phyloP scores from a whole-genome alignment of 2,329 filamentous ascomycete genomes.

The Epichloe gansuensis region DNA sequence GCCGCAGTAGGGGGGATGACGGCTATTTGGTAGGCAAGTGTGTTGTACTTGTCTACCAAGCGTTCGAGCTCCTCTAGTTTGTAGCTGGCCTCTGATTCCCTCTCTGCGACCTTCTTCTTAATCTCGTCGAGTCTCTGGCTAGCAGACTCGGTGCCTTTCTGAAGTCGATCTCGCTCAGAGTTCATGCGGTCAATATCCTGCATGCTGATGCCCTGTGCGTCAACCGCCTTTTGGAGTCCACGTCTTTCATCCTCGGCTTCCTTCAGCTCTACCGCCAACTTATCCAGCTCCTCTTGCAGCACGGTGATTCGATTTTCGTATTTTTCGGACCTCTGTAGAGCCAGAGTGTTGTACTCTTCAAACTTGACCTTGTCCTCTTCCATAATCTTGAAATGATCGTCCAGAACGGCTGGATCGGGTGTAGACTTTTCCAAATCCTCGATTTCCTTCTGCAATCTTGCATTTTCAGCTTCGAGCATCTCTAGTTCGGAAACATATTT shows the following conservation, averaged over 20 bases:
- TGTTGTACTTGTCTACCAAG: conserved; percentile 83
- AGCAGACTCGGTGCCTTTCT: conserved; percentile 71
- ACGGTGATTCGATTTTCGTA: conserved; percentile 70
- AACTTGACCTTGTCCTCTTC: conserved; percentile 93
- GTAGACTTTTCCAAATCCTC: conserved; percentile 79
- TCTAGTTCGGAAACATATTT: conserved; percentile 75
- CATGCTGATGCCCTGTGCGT: conserved; percentile 88
- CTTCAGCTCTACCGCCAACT: conserved; percentile 59
- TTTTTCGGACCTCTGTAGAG: conserved; percentile 76
- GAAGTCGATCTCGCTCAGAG: conserved; percentile 83
- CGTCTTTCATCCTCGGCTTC: conserved; percentile 74
- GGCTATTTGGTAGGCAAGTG: conserved; percentile 82
- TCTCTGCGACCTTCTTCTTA: conserved; percentile 70
- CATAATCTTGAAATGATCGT: conserved; percentile 83
- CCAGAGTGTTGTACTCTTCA: conserved; percentile 80
- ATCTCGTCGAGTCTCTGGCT: conserved; percentile 68
- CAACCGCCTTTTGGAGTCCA: conserved; percentile 71
- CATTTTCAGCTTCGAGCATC: conserved; percentile 75
- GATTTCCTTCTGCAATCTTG: conserved; percentile 69
- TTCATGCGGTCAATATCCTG: conserved; percentile 99
- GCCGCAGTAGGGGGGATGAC: conserved; percentile 73
- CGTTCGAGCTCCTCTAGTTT: conserved; percentile 89
- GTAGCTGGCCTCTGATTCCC: conserved; percentile 72
- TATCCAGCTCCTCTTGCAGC: conserved; percentile 75
- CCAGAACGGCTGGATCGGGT: conserved; percentile 69